These are phyloP conservation scores for Scenedesmus sp. DNA, from an alignment of 163 green algal species.

Conservation along the genomic window DNA sequence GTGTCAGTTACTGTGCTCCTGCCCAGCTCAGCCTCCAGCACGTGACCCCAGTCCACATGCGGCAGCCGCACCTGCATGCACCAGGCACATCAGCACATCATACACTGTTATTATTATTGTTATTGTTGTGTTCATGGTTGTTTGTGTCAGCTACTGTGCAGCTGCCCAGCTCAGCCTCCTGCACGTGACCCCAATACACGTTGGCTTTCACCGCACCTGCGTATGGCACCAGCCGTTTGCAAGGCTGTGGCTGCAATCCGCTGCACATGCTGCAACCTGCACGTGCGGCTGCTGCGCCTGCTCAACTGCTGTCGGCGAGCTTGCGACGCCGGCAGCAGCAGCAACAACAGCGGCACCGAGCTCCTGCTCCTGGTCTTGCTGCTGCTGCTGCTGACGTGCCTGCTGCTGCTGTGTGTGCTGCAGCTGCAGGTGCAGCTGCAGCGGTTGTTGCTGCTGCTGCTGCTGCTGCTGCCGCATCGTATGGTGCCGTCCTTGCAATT, in stretches of 20 bases:
- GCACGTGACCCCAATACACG: conserved; percentile 51
- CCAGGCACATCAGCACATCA: neutral
- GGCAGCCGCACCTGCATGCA: conserved; percentile 49
- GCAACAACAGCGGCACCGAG: neutral
- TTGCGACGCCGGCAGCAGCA: neutral
- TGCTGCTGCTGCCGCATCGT: conserved; percentile 18
- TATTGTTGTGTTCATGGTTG: too few relatives aligned
- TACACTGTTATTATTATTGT: neutral
- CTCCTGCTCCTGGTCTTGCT: neutral
- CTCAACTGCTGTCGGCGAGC: neutral
- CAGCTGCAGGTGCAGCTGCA: neutral
- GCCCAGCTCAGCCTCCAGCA: conserved; percentile 49
- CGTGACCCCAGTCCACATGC: conserved; percentile 49
- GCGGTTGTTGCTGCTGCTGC: conserved; percentile 37
- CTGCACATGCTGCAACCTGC: conserved; percentile 8
- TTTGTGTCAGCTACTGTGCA: conserved; percentile 3
- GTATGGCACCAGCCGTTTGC: conserved; percentile 49
- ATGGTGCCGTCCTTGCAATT: conserved; percentile 13
- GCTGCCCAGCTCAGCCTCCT: conserved; percentile 33
- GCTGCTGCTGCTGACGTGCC: neutral
- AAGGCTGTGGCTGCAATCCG: conserved; percentile 15
- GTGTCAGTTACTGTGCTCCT: conserved; percentile 2
- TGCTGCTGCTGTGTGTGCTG: neutral
- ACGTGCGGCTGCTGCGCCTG: neutral
- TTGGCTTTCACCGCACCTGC: neutral